A percentile compares a stretch with the other conserved stretches of the same genome.
Conservation (phyloP, 352 stramenopile species). For the Globisporangium radiosum region DNA sequence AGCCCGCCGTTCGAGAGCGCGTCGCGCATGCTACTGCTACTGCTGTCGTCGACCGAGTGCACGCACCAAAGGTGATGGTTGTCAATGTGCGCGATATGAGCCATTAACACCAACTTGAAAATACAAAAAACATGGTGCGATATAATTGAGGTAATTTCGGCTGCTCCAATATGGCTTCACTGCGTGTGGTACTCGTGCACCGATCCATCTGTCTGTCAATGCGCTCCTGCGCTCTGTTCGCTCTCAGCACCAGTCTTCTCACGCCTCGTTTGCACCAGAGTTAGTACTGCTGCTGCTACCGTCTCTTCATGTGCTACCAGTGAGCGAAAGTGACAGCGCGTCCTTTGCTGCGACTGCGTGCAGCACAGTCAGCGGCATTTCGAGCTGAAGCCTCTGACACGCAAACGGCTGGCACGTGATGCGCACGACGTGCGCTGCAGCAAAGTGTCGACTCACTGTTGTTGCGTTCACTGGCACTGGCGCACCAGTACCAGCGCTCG, state of each 20-base stretch:
- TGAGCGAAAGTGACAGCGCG: neutral
- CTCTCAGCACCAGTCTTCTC: too few species aligned
- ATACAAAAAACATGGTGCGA: neutral
- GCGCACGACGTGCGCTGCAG: conserved; percentile 2
- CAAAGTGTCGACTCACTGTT: conserved; percentile 10
- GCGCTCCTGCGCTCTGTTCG: too few species aligned
- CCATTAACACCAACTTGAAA: neutral
- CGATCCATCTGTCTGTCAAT: too few species aligned
- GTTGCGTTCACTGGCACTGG: conserved; percentile 1
- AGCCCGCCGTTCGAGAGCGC: conserved; percentile 39
- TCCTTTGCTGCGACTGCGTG: conserved; percentile 7
- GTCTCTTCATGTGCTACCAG: neutral
- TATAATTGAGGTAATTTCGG: neutral
- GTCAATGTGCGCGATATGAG: neutral
- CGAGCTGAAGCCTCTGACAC: conserved; percentile 2
- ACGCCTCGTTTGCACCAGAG: too few species aligned
- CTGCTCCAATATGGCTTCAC: neutral
- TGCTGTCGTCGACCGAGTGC: too few species aligned
- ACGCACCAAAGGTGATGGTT: neutral
- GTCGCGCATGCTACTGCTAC: conserved; percentile 31
- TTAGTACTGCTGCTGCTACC: too few species aligned
- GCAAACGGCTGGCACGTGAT: conserved; percentile 11
- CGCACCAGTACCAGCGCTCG: too few species aligned
- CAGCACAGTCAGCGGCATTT: conserved; percentile 11
- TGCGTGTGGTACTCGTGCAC: too few species aligned